Evolutionary conservation across 192 early-diverging fungal genomes (phyloP), one percentile per base, ranked within the genome.

Genomic region (Linnemannia hyalina): DNA sequence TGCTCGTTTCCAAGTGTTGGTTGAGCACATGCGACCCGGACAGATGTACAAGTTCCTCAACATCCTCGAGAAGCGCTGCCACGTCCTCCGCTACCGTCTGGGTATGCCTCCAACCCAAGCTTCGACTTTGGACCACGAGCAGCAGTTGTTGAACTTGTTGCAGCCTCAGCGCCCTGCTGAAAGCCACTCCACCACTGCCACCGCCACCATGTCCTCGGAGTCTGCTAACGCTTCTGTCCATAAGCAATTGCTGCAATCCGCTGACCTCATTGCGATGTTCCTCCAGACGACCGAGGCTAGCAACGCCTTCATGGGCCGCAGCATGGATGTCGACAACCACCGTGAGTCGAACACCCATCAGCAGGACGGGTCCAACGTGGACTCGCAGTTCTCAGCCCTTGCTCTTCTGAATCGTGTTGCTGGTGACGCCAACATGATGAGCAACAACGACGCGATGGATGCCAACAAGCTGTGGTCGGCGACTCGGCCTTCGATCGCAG

Each of bases 51-150:
- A 86, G 36, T 91, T 91, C 70, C 80, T 93, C 20, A 82, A 81
- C 54, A 90, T 93, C 70, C 91, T 93, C 35, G 91, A 93, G 82
- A 88, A 90, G 69, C 84, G 92, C 35, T 93, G 92, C 42, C 89
- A 87, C n/a, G 90, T 93, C 55, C 54, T 93, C 38, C 84, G 84
- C 15, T 69, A 70, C 72, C 84, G 77, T 8, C 47, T 86, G 55
- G 84, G 84, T 11, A 86, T 86, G 84, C 84, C 84, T 44, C 63
- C 70, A 55, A 35, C 70, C 15, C 18, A 72, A 2, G 78, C 84
- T 0, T 86, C 84, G 1, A 86, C 84, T 18, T 42, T 86, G n/a
- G 79, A 77, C 20, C 79, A 86, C n/a, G 79, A 83, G 29, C 76
- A 83, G 42, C 82, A 82, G 47, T 60, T 78, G 47, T 32, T 83